Conservation (phyloP, 495 filamentous ascomycete genomes). For the Thermochaetoides thermophila region DNA sequence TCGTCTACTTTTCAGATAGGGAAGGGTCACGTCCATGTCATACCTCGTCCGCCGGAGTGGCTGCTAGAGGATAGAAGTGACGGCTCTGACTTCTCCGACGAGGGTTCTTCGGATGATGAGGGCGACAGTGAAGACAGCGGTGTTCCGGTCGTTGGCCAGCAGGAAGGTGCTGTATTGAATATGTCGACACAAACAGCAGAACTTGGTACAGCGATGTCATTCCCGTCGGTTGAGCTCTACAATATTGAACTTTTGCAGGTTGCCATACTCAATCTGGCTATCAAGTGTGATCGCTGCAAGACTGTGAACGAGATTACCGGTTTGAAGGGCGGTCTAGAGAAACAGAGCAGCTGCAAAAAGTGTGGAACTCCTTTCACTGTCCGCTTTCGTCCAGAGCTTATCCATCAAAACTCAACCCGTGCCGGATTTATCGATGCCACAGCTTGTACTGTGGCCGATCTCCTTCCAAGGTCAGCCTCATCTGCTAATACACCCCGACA, state of each 20-base stretch:
- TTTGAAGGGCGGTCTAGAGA: slow-evolving; percentile 34
- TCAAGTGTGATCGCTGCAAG: slow-evolving; percentile 81
- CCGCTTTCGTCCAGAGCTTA: slow-evolving; percentile 55
- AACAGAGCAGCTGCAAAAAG: slow-evolving; percentile 51
- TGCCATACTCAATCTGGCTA: slow-evolving; percentile 46
- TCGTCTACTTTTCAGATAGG: slow-evolving; percentile 21
- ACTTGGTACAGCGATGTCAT: slow-evolving; percentile 66
- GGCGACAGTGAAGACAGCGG: slow-evolving; percentile 35
- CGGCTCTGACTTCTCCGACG: slow-evolving; percentile 13
- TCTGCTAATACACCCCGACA: no score
- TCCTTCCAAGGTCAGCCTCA: slow-evolving; percentile 52
- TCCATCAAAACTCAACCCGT: slow-evolving; percentile 61
- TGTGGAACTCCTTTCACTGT: slow-evolving; percentile 56
- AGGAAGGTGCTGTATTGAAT: slow-evolving; percentile 22
- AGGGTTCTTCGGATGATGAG: slow-evolving; percentile 26
- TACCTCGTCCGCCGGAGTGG: slow-evolving; percentile 80
- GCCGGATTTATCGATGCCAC: slow-evolving; percentile 75
- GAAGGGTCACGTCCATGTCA: slow-evolving; percentile 54
- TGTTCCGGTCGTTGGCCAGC: slow-evolving; percentile 26
- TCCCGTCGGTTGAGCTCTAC: slow-evolving; percentile 68
- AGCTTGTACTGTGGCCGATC: slow-evolving; percentile 62
- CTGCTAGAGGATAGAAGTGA: slow-evolving; percentile 29
- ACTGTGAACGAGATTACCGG: slow-evolving; percentile 56
- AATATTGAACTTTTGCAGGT: slow-evolving; percentile 72
- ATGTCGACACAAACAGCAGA: slow-evolving; percentile 22